A percentile compares a stretch with the other conserved stretches of the same genome.
Conservation (phyloP, 73 alveolate genomes). For the Paramecium octaurelia region DNA sequence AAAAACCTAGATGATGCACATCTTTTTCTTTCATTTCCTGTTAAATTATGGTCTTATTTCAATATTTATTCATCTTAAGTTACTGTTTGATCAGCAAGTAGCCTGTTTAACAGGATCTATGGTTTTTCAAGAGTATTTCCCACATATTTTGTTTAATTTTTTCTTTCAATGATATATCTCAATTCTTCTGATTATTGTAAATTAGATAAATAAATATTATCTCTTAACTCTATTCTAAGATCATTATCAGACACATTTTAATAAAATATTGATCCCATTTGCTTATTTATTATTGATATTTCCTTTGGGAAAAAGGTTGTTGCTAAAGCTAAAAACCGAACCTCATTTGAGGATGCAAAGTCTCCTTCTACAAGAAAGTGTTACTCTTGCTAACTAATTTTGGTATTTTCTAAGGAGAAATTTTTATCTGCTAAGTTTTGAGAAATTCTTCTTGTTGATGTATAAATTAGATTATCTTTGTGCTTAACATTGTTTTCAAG, state of each 20-base stretch:
- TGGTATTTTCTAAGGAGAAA: neutral
- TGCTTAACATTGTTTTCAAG: neutral
- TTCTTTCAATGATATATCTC: slow-evolving; percentile 92
- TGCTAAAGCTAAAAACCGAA: neutral
- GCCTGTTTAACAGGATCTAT: slow-evolving; percentile 79
- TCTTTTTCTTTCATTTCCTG: neutral
- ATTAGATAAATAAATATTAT: neutral
- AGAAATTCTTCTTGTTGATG: neutral
- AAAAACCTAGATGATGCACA: neutral
- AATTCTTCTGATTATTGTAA: slow-evolving; percentile 73
- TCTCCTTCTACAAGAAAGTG: neutral
- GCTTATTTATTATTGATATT: neutral
- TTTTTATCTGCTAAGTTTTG: neutral
- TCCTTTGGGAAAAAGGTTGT: neutral
- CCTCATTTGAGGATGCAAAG: neutral
- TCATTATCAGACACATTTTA: neutral
- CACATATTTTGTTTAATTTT: slow-evolving; percentile 68
- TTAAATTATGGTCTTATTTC: slow-evolving; percentile 55
- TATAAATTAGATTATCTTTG: neutral
- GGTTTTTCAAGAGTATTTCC: slow-evolving; percentile 96
- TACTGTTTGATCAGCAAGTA: slow-evolving; percentile 65
- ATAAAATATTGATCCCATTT: neutral
- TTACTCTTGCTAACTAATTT: neutral
- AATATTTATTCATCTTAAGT: slow-evolving; percentile 78
- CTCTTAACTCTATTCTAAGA: neutral